phyloP scores from a whole-genome alignment of 495 filamentous ascomycete species.

The Lepidopterella palustris region DNA sequence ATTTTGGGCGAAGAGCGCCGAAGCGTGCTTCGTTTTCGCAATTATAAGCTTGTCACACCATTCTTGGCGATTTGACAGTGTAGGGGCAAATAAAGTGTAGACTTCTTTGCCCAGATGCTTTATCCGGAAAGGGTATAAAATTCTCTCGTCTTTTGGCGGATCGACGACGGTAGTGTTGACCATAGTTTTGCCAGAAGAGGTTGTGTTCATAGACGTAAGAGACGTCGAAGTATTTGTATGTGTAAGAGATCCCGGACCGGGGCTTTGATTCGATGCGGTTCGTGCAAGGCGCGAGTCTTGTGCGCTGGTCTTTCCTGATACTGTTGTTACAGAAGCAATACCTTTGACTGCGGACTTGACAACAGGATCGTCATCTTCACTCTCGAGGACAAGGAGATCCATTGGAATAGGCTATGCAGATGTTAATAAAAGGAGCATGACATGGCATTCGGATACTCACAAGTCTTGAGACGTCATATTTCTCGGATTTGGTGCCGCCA shows the following conservation, averaged over 20 bases:
- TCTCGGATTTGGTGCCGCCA: constrained; percentile 65
- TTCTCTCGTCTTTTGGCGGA: constrained; percentile 61
- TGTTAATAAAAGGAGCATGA: constrained; percentile 4
- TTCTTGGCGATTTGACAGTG: constrained; percentile 63
- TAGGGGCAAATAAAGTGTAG: constrained; percentile 81
- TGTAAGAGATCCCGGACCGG: constrained; percentile 53
- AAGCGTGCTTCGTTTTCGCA: constrained; percentile 88
- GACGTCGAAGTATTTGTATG: constrained; percentile 57
- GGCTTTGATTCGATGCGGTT: constrained; percentile 45
- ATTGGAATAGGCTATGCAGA: constrained; percentile 76
- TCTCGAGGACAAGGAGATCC: constrained; percentile 89
- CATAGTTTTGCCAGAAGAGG: constrained; percentile 40
- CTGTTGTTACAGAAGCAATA: constrained; percentile 58
- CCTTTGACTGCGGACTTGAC: constrained; percentile 73
- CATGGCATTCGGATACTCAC: constrained; percentile 40
- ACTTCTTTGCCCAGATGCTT: constrained; percentile 90
- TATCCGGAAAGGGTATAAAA: constrained; percentile 89
- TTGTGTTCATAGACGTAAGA: constrained; percentile 44
- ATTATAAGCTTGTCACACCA: constrained; percentile 93
- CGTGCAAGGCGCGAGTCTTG: constrained; percentile 44
- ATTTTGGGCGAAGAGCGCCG: constrained; percentile 81
- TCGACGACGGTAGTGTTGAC: constrained; percentile 50
- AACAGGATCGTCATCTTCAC: constrained; percentile 82
- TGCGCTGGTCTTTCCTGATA: constrained; percentile 46
- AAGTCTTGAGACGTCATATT: constrained; percentile 91